Base-by-base conservation (phyloP, 306 rosid genomes). In the Lathyrus sativus region DNA sequence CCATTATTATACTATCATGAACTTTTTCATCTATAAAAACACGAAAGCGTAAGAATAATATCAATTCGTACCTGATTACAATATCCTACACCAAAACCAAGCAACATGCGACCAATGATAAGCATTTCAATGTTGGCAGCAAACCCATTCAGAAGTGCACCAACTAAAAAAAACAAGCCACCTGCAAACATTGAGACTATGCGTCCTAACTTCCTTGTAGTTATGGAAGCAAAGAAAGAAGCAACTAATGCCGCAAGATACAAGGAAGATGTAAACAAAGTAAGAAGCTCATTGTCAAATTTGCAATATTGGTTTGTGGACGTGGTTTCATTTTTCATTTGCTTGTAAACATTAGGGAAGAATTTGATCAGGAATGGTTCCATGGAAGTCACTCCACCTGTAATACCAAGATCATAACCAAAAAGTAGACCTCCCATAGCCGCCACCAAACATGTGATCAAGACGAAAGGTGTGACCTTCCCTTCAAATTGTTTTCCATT, bases 391-490 rank as follows among this genome's bases (percentile, higher is more conserved):
- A 45, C 50, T 45, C 50, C 50, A 4, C 18, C 50, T 1, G 50
- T 45, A 45, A 45, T 45, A 45, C 50, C 50, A 45, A 45, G 50
- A 45, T 45, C 50, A 45, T 45, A 45, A 46, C 76, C 76, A 37
- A 71, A 71, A 15, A 71, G 68, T 4, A 60, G 26, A 45, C 68
- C 68, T 59, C 76, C 76, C 68, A 71, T 71, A n/a, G 76, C 76
- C 0, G 76, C 76, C 50, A 71, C 76, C 6, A 71, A 18, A 13
- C 76, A 71, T 4, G 76, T 71, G 10, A 71, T 4, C 50, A 71
- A 12, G 41, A 71, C 68, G 3, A 56, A 71, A 10, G 41, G 1
- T 19, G 76, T 71, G 8, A 71, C 61, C 11, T 60, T 60, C 15
- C 76, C 76, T 2, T 71, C 68, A 48, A 7, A 71, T 12, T 46